A percentile compares a stretch with the other conserved stretches of the same genome.
Conservation (phyloP, 805 yeast species). For the Ogataea philodendri region DNA sequence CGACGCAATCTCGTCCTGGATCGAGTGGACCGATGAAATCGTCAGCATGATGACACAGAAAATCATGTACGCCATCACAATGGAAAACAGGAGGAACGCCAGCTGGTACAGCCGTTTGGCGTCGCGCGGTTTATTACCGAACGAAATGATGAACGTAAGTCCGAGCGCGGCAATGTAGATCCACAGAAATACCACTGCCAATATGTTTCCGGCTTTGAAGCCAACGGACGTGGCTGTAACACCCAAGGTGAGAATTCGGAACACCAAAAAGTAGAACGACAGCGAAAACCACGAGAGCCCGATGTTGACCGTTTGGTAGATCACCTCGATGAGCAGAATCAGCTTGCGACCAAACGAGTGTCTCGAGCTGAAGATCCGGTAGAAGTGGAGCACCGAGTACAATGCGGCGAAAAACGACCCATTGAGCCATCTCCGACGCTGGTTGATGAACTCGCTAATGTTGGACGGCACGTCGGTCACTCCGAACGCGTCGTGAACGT, state of each 20-base stretch:
- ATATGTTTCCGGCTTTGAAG: constrained; percentile 62
- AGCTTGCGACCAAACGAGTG: constrained; percentile 70
- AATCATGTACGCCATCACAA: constrained; percentile 81
- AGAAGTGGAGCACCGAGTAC: constrained; percentile 76
- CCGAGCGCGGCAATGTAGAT: constrained; percentile 72
- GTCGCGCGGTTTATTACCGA: constrained; percentile 93
- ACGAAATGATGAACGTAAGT: constrained; percentile 80
- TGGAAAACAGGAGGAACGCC: constrained; percentile 72
- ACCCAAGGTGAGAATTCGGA: constrained; percentile 77
- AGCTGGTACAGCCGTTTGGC: constrained; percentile 70
- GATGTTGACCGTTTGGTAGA: constrained; percentile 72
- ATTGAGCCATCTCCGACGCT: constrained; percentile 94
- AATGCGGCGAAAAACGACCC: constrained; percentile 95
- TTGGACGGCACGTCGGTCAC: constrained; percentile 94
- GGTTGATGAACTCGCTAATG: constrained; percentile 83
- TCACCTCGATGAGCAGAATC: constrained; percentile 68
- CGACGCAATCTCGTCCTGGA: constrained; percentile 36
- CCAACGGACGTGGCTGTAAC: constrained; percentile 51
- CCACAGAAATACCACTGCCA: constrained; percentile 84
- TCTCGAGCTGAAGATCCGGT: constrained; percentile 69
- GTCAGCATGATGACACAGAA: constrained; percentile 72
- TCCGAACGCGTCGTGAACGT: constrained; percentile 84
- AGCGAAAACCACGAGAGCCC: constrained; percentile 87
- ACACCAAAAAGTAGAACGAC: constrained; percentile 84
- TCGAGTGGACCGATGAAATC: constrained; percentile 52